Evolutionary conservation across 345 rosid genomes (phyloP).

Genomic region (Raphanus raphanistrum): DNA sequence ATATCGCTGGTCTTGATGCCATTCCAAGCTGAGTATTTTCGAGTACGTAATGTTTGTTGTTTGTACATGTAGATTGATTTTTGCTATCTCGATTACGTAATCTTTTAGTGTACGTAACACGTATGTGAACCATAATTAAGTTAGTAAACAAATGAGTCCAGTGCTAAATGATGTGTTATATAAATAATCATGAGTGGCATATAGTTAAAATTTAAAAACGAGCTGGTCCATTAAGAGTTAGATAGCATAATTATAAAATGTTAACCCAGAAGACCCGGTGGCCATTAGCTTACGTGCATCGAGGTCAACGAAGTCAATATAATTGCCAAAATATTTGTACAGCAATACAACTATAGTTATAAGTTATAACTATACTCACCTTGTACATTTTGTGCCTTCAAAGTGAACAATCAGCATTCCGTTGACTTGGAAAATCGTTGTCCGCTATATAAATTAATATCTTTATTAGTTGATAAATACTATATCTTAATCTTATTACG

Average conservation of each 20-base stretch:
- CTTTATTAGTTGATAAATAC: not conserved
- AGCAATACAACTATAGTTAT: not conserved
- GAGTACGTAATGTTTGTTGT: not conserved
- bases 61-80: not conserved
- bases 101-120: not conserved
- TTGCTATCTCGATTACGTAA: not conserved
- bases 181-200: conserved; percentile 14
- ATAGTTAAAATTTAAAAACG: not conserved
- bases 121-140: not conserved
- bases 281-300: conserved; percentile 26
- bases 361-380: not conserved
- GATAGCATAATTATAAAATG: not conserved
- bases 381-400: not conserved
- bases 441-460: not conserved
- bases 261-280: conserved; percentile 31
- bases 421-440: not conserved
- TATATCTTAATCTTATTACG: not conserved
- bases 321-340: not conserved
- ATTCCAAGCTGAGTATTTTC: not conserved
- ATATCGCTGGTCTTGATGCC: not conserved
- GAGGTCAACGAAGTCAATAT: conserved; percentile 34
- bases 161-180: conserved; percentile 9
- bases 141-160: not conserved
- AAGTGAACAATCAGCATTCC: not conserved
- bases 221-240: conserved; percentile 7